Conservation (phyloP, 129 eudicot species). For the Centaurea solstitialis region DNA sequence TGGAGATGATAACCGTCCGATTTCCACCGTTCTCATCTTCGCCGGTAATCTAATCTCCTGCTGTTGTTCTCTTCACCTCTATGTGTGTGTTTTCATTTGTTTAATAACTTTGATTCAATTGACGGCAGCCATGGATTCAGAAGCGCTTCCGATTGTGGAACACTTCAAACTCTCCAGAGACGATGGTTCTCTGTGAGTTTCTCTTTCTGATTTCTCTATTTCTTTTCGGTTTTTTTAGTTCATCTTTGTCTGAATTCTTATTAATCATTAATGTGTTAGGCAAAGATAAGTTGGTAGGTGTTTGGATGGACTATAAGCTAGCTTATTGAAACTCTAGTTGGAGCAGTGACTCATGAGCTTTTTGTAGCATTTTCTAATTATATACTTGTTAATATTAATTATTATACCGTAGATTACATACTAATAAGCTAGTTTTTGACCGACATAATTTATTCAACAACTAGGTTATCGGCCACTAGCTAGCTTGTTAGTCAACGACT, state of each 20-base stretch:
- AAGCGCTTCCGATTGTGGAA: conserved; percentile 64
- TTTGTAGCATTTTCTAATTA: too few relatives aligned
- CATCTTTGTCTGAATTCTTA: not conserved
- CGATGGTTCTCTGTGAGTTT: conserved; percentile 52
- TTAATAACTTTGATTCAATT: conserved; percentile 3
- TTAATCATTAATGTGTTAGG: too few relatives aligned
- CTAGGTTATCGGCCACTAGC: too few relatives aligned
- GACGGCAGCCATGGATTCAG: conserved; percentile 76
- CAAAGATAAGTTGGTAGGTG: too few relatives aligned
- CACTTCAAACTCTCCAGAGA: conserved; percentile 57
- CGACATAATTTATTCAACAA: too few relatives aligned
- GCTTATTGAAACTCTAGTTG: too few relatives aligned
- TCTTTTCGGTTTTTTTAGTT: not conserved
- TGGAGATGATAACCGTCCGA: conserved; percentile 28
- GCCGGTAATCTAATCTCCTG: conserved; percentile 45
- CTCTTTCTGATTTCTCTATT: conserved; percentile 2
- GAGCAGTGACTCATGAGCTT: too few relatives aligned
- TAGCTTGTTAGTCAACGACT: too few relatives aligned
- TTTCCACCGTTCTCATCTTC: conserved; percentile 59
- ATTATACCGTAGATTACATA: too few relatives aligned
- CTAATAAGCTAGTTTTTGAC: too few relatives aligned
- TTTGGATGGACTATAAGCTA: too few relatives aligned
- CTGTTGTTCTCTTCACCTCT: not conserved
- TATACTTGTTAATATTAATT: too few relatives aligned
- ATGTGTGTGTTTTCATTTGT: not conserved